Evolutionary conservation across 345 rosid species (phyloP).

Genomic region (Clarkia xantiana): DNA sequence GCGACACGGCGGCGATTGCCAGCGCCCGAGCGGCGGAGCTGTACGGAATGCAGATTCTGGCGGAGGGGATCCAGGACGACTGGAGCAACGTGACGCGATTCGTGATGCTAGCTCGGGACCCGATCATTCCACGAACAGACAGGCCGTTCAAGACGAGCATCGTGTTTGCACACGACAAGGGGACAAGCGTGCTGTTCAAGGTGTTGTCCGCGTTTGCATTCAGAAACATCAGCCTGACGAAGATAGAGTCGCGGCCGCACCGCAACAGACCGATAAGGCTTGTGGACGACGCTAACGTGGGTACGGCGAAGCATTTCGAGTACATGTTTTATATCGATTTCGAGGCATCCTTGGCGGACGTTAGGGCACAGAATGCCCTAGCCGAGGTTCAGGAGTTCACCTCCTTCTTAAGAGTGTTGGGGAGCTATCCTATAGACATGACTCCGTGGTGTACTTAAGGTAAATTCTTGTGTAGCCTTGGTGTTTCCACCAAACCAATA

Average conservation of each 20-base stretch:
- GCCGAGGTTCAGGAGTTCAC: conserved; percentile 49
- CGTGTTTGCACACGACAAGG: conserved; percentile 40
- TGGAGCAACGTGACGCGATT: conserved; percentile 37
- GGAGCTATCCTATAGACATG: conserved; percentile 47
- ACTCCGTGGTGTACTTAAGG: conserved; percentile 35
- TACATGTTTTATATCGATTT: conserved; percentile 42
- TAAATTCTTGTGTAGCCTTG: too few species aligned
- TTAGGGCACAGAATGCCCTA: conserved; percentile 34
- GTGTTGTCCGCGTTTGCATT: conserved; percentile 41
- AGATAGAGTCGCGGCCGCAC: conserved; percentile 43
- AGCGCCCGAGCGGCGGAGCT: conserved; percentile 90
- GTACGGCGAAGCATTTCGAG: conserved; percentile 47
- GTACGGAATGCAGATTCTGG: conserved; percentile 61
- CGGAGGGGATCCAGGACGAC: conserved; percentile 46
- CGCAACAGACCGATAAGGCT: conserved; percentile 34
- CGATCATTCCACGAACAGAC: conserved; percentile 38
- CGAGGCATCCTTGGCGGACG: conserved; percentile 41
- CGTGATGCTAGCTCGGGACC: conserved; percentile 45
- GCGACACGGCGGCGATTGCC: conserved; percentile 86
- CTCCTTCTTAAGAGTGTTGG: conserved; percentile 36
- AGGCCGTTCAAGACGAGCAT: conserved; percentile 41
- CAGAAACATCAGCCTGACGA: conserved; percentile 34
- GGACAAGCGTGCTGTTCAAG: conserved; percentile 40
- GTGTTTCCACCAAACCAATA: too few species aligned
- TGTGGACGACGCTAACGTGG: conserved; percentile 34